Base-by-base conservation (phyloP, 75 land plant species). In the Selaginella tamariscina region DNA sequence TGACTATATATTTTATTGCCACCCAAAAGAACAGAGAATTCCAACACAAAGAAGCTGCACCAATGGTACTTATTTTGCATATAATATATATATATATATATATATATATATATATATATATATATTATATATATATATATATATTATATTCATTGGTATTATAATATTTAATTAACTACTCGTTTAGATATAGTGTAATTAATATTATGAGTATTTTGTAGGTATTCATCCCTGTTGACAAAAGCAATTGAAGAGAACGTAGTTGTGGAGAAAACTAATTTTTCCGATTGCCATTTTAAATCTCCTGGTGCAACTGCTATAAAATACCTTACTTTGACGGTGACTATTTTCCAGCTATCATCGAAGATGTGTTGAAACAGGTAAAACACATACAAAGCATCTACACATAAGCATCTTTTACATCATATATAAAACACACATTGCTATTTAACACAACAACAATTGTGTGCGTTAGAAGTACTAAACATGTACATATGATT, bases 1-100 rank as follows among this genome's bases (percentile, higher is more conserved):
- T 9, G 62, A 59, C 26, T 59, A 59, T 59, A 59, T 59, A 23
- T n/a, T 59, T 8, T 59, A 59, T 59, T 59, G 62, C 62, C 62
- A 59, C 21, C 62, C 62, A n/a, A 23, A 59, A n/a, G 23, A 9
- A 8, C 62, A 59, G 21, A 59, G 23, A 23, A 59, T 21, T 2
- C 62, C 62, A 8, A 59, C 8, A 9, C 62, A 5, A 23, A 59
- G 8, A 59, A 59, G 21, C 26, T 59, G 18, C 23, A 23, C 8
- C n/a, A 59, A 59, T 59, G 62, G 62, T 59, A n/a, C 8, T 2
- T 5, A n/a, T n/a, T n/a, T n/a, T n/a, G n/a, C n/a, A n/a, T n/a
- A n/a, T 39, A 15, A 5, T 39, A 5, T 15, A 39, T 39, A 15
- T 5, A 15, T 15, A 39, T 39, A 5, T n/a, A n/a, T n/a, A n/a